Evolutionary conservation across 345 rosid genomes (phyloP), one percentile per base, ranked within the genome.

Genomic region (Aethionema arabicum): DNA sequence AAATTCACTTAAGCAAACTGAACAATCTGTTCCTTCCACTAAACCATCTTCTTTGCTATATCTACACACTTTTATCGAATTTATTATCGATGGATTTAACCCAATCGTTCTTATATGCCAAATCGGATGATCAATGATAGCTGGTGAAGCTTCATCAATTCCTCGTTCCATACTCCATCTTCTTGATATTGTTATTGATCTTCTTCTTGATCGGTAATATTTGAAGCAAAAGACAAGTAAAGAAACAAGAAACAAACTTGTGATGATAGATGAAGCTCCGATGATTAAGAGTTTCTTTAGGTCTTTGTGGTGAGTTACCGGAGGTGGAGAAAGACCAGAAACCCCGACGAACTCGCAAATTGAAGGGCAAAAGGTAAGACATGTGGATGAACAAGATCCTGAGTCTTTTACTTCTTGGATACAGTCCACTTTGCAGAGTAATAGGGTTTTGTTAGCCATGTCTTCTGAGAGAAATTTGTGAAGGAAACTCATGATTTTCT

Each of bases 71-170:
- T 84, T 27, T 65, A 87, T 87, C n/a, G 86, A 65, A 16, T 70
- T 65, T 39, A 87, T 85, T 54, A 80, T 73, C 10, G 82, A 58
- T 15, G 78, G 83, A 21, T 70, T 81, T 49, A 87, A 52, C 0
- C 95, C 95, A 2, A 82, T 61, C 8, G 95, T 87, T 66, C 75
- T 65, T 60, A 87, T 87, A 73, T 82, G 77, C 95, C 95, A 87
- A 35, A 87, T 38, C 9, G 74, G 95, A 54, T 87, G 95, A 35
- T 87, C 88, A 0, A 87, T 46, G 0, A 59, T 52, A 3, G 81
- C 38, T 53, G 83, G 21, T 79, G 77, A 45, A 37, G 76, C 47
- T 76, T 78, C 11, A 80, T 59, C 57, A 80, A 66, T 21, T 78
- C 79, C 53, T 74, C 79, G 36, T 10, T 60, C 66, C 56, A 59